Evolutionary conservation across 164 flowering plant species (phyloP).

Genomic region (Annona squamosa): DNA sequence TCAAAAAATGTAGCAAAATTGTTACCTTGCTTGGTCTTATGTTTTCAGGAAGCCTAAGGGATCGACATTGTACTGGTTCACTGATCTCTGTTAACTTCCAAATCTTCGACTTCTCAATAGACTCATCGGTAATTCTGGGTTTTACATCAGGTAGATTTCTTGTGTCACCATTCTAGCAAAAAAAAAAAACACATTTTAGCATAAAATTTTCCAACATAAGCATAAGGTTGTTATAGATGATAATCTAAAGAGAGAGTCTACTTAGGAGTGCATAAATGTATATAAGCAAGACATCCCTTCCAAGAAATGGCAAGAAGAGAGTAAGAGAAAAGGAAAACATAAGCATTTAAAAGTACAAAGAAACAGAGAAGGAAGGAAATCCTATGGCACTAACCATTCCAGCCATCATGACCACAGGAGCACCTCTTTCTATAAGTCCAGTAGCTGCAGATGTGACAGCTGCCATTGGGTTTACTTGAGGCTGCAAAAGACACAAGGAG

Average conservation of each 20-base stretch:
- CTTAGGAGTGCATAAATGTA: not conserved
- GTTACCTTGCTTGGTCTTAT: constrained; percentile 49
- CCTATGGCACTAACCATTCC: constrained; percentile 4
- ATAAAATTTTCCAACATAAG: not conserved
- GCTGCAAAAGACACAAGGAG: not conserved
- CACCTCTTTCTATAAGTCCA: constrained; percentile 9
- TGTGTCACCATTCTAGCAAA: constrained; percentile 53
- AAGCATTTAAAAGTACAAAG: not conserved
- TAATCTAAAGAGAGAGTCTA: not conserved
- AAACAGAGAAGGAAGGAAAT: not conserved
- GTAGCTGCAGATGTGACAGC: constrained; percentile 6
- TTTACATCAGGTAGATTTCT: constrained; percentile 59
- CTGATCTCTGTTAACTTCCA: constrained; percentile 76
- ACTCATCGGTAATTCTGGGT: constrained; percentile 57
- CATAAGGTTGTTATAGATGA: not conserved
- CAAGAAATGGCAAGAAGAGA: not conserved
- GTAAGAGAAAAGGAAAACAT: not conserved
- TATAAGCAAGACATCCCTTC: not conserved
- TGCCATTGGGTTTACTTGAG: constrained; percentile 4
- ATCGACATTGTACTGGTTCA: constrained; percentile 59
- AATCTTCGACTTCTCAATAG: constrained; percentile 63
- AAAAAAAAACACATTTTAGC: not conserved
- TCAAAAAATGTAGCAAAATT: not conserved
- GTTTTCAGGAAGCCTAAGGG: constrained; percentile 57
- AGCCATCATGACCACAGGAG: constrained; percentile 3